phyloP scores from a whole-genome alignment of 2,329 filamentous ascomycete species.

The Sarocladiaceae sp. region DNA sequence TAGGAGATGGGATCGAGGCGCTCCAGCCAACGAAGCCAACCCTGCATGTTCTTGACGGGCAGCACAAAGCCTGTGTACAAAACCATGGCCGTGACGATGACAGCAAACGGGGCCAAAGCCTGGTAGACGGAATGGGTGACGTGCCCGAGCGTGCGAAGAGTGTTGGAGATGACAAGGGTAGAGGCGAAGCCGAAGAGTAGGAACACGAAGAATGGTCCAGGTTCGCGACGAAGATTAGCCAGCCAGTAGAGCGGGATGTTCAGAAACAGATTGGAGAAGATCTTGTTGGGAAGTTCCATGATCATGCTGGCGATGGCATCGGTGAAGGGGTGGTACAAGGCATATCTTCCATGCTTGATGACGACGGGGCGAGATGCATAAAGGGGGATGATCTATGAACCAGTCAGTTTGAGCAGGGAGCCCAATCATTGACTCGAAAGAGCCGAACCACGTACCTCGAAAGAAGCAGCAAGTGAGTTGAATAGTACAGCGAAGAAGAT shows the following conservation, averaged over 20 bases:
- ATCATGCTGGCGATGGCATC: slow-evolving; percentile 27
- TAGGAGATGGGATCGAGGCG: slow-evolving; percentile 76
- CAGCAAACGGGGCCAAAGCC: slow-evolving; percentile 53
- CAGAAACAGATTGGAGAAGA: slow-evolving; percentile 30
- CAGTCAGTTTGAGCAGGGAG: not conserved
- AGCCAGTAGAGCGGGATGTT: slow-evolving; percentile 43
- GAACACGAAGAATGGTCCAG: slow-evolving; percentile 41
- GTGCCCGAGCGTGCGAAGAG: slow-evolving; percentile 77
- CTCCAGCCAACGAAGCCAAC: slow-evolving; percentile 78
- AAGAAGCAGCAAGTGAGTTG: slow-evolving; percentile 20
- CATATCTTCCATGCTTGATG: slow-evolving; percentile 29
- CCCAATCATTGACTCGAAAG: not conserved
- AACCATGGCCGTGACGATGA: slow-evolving; percentile 60
- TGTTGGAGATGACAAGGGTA: slow-evolving; percentile 75
- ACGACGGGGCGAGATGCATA: slow-evolving; percentile 65
- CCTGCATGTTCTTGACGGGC: slow-evolving; percentile 62
- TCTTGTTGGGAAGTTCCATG: slow-evolving; percentile 33
- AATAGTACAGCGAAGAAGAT: slow-evolving; percentile 28
- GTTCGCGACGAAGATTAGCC: slow-evolving; percentile 35
- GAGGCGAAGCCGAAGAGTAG: slow-evolving; percentile 34
- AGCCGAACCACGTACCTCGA: slow-evolving; percentile 15
- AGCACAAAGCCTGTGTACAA: slow-evolving; percentile 69
- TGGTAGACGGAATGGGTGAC: slow-evolving; percentile 63
- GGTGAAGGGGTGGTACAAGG: slow-evolving; percentile 26
- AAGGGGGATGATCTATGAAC: slow-evolving; percentile 63